Evolutionary conservation across 2,329 filamentous ascomycete species (phyloP).

Genomic region (Dryadomyces quercivorus): DNA sequence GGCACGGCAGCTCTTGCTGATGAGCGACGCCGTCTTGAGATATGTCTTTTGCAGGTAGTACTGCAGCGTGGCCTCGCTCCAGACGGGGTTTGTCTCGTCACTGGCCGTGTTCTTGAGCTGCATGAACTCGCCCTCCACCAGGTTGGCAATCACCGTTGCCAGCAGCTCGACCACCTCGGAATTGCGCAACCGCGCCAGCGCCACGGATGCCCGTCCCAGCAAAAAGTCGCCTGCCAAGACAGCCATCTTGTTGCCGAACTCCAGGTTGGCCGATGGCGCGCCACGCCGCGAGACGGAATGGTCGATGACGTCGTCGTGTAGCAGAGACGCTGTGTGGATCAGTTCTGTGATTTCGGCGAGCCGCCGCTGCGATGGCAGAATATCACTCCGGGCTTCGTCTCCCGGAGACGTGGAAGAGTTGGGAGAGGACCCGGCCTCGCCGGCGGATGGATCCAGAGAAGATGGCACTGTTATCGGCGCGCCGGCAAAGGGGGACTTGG

Average conservation of each 20-base stretch:
- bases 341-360: conserved; percentile 95
- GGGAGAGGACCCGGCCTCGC: conserved; percentile 10
- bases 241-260: conserved; percentile 99
- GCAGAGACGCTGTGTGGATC: conserved; percentile 89
- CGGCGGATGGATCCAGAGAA: neutral
- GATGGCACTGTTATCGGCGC: neutral
- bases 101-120: conserved; percentile 91
- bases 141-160: conserved; percentile 91
- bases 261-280: conserved; percentile 77
- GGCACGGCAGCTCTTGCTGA: conserved; percentile 90
- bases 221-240: conserved; percentile 96
- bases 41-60: conserved; percentile 99
- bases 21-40: conserved; percentile 88
- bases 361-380: conserved; percentile 84
- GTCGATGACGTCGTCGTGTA: conserved; percentile 98
- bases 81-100: conserved; percentile 73
- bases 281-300: conserved; percentile 77
- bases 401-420: conserved; percentile 38
- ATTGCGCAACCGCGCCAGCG: conserved; percentile 77
- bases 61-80: conserved; percentile 76
- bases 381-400: conserved; percentile 36
- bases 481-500: neutral
- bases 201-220: conserved; percentile 83
- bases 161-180: conserved; percentile 91
- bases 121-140: conserved; percentile 99